Conservation (phyloP, 345 rosid genomes). For the Luvunga scandens region DNA sequence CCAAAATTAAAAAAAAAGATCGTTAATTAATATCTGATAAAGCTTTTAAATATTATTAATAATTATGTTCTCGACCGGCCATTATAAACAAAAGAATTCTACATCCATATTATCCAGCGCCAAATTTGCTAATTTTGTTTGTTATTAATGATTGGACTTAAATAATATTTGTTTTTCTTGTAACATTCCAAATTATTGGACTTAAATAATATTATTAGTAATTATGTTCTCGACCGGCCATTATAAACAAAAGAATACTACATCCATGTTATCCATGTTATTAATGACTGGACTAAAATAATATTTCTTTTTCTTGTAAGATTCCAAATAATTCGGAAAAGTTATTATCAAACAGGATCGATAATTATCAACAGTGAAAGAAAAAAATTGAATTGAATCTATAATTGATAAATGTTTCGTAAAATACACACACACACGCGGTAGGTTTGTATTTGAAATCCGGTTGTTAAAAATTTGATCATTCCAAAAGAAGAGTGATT, state of each 20-base stretch:
- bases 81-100: background rate
- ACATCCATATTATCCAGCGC: background rate
- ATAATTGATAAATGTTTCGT: no score
- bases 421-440: no score
- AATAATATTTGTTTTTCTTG: no score
- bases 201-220: no score
- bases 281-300: background rate
- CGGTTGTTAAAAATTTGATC: no score
- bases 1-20: background rate
- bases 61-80: background rate
- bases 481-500: no score
- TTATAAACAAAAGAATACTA: background rate
- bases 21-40: background rate
- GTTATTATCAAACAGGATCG: no score
- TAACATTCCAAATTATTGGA: no score
- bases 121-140: no score
- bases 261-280: background rate
- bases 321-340: no score
- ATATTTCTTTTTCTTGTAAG: background rate
- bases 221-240: background rate
- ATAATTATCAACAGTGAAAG: background rate
- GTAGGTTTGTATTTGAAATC: no score
- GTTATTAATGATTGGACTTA: background rate
- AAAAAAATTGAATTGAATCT: background rate
- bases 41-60: no score